Evolutionary conservation across 352 stramenopile species (phyloP), one percentile per base, ranked within the genome.

Genomic region (Phytophthora capsici): DNA sequence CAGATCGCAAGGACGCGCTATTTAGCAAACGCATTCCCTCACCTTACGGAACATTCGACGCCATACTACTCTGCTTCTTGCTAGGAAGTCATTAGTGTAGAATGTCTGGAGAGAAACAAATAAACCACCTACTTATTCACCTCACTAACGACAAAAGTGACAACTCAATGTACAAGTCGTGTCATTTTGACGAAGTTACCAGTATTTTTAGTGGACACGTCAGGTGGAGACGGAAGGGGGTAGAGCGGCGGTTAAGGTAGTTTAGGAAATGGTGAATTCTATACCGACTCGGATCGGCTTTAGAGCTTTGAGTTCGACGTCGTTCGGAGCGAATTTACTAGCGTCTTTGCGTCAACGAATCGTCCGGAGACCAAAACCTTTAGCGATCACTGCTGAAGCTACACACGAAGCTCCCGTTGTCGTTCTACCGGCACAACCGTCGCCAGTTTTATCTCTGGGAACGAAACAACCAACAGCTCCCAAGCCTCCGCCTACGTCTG

Each of bases 271-370:
- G 66, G 66, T 73, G 19, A 69, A 73, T 30, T 9, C 34, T 14
- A 9, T n/a, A 25, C 28, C 41, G 25, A 51, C 48, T 50, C 59
- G 60, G 30, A 37, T 70, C 4, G 53, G 60, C 9, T 58, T 28
- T 56, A 46, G 47, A 41, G 54, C 59, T 19, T 51, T 62, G 44
- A 58, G 47, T 13, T 51, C 19, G 13, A 34, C 52, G 17, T 13
- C 14, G 2, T 63, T 70, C 17, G 66, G 53, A 23, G 40, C 25
- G 5, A 66, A 61, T 66, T 46, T 66, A 50, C 54, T 73, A 6
- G 45, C 60, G 25, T 57, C 61, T 9, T 62, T 71, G n/a, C 61
- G 51, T 54, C 55, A 52, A 19, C 43, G 26, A 5, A 58, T 75
- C 38, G 19, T 60, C 2, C 56, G 47, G 12, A 59, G 61, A 23